Conservation (phyloP, 768 basidiomycete genomes). For the Paxillus involutus region DNA sequence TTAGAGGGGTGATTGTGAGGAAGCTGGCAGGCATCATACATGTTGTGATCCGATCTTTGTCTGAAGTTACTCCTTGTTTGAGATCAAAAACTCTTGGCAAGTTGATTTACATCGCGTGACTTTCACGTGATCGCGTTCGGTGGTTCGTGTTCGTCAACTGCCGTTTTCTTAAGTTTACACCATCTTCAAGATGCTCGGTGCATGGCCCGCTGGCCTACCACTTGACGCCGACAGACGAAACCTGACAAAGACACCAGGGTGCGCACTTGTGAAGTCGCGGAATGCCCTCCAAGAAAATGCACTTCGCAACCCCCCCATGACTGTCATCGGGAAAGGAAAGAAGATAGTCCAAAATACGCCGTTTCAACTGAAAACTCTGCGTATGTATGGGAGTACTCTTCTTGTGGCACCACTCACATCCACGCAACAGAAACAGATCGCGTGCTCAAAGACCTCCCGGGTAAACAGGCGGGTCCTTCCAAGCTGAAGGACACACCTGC, state of each 20-base stretch:
- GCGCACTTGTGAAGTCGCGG: slow-evolving; percentile 38
- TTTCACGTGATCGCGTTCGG: slow-evolving; percentile 28
- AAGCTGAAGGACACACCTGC: slow-evolving; percentile 23
- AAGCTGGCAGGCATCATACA: no score
- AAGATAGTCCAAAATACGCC: slow-evolving; percentile 38
- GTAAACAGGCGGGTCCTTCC: slow-evolving; percentile 28
- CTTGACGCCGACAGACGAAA: slow-evolving; percentile 26
- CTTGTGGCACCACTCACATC: background rate
- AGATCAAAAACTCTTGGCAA: no score
- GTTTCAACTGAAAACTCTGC: slow-evolving; percentile 27
- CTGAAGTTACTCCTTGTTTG: no score
- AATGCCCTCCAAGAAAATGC: slow-evolving; percentile 51
- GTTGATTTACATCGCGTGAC: background rate
- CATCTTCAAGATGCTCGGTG: slow-evolving; percentile 26
- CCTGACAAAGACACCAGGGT: slow-evolving; percentile 56
- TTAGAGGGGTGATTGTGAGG: no score
- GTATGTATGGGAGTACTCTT: slow-evolving; percentile 16
- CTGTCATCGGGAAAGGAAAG: slow-evolving; percentile 48
- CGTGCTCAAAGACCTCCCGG: slow-evolving; percentile 17
- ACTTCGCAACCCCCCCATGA: slow-evolving; percentile 35
- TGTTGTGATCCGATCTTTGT: no score
- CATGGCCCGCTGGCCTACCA: slow-evolving; percentile 22
- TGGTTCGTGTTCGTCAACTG: slow-evolving; percentile 14
- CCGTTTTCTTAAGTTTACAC: slow-evolving; percentile 1
- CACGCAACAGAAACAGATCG: slow-evolving; percentile 18